Evolutionary conservation across 805 yeast genomes (phyloP).

Genomic region (Wickerhamomyces subpelliculosus): DNA sequence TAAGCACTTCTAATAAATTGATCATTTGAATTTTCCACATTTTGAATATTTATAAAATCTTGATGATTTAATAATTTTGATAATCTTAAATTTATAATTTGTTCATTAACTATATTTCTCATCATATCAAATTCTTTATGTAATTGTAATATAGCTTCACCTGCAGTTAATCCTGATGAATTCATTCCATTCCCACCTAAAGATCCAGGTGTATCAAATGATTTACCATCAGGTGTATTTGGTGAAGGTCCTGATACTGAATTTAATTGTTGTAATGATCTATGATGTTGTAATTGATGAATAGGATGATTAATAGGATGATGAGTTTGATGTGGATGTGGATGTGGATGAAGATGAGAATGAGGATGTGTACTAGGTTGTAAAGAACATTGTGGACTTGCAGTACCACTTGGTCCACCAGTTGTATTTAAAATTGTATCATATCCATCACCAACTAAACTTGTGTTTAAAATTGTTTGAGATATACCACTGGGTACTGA

Average conservation of each 20-base stretch:
- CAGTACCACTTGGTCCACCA: too few species aligned
- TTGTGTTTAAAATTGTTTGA: too few species aligned
- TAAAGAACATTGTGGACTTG: too few species aligned
- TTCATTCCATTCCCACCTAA: neutral
- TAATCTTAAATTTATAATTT: conserved; percentile 12
- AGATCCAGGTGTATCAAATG: neutral
- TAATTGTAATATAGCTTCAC: conserved; percentile 16
- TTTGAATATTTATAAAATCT: conserved; percentile 14
- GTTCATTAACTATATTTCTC: conserved; percentile 15
- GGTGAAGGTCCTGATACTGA: neutral
- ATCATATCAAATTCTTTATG: conserved; percentile 17
- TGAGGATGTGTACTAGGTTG: too few species aligned
- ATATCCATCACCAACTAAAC: too few species aligned
- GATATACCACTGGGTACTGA: too few species aligned
- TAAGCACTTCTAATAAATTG: conserved; percentile 16
- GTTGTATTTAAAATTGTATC: too few species aligned
- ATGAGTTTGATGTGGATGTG: conserved; percentile 3
- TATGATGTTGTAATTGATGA: too few species aligned
- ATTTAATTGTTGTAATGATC: too few species aligned
- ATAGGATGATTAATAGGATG: neutral
- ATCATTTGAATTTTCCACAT: conserved; percentile 11
- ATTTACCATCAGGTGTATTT: neutral
- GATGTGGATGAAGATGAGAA: neutral
- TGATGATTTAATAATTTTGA: conserved; percentile 10
- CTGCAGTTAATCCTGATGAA: conserved; percentile 5